These are phyloP conservation scores for Anthracocystis panici-leucophaei DNA, from an alignment of 1,284 basidiomycete genomes.

Conservation along the genomic window DNA sequence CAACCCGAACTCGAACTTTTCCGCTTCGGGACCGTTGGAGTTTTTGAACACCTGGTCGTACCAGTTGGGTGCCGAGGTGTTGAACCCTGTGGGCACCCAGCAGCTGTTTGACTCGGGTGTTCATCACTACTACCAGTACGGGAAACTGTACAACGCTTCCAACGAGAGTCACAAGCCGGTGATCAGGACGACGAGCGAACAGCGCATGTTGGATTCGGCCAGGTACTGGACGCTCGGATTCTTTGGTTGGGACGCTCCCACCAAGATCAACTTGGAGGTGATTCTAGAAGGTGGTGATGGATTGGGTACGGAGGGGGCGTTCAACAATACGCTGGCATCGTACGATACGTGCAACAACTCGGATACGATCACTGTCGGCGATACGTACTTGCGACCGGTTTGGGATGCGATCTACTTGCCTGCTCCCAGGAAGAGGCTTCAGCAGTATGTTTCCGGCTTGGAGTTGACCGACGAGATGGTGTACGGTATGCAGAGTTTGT, in stretches of 20 bases:
- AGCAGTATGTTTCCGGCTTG: conserved; percentile 51
- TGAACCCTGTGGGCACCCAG: conserved; percentile 84
- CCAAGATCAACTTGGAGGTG: conserved; percentile 62
- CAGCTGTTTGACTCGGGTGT: conserved; percentile 73
- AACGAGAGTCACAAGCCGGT: conserved; percentile 59
- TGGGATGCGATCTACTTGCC: conserved; percentile 67
- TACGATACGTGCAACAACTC: conserved; percentile 76
- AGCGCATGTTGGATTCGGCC: conserved; percentile 88
- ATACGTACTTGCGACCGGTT: conserved; percentile 72
- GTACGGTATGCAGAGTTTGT: conserved; percentile 69
- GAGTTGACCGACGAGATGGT: conserved; percentile 71
- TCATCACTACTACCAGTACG: conserved; percentile 65
- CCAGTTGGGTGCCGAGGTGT: conserved; percentile 75
- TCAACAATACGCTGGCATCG: conserved; percentile 83
- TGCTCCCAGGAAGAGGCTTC: conserved; percentile 53
- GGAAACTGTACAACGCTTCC: conserved; percentile 55
- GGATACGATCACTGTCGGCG: conserved; percentile 75
- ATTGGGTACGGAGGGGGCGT: conserved; percentile 71
- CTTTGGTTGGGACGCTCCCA: conserved; percentile 56
- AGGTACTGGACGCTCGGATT: conserved; percentile 74
- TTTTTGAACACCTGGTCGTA: conserved; percentile 80
- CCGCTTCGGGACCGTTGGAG: conserved; percentile 74
- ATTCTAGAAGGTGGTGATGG: conserved; percentile 54
- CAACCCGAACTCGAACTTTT: conserved; percentile 44
- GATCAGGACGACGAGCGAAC: conserved; percentile 69